Evolutionary conservation across 1,139 yeast species (phyloP).

Genomic region (Zhuliangozyma parablackwelliae): DNA sequence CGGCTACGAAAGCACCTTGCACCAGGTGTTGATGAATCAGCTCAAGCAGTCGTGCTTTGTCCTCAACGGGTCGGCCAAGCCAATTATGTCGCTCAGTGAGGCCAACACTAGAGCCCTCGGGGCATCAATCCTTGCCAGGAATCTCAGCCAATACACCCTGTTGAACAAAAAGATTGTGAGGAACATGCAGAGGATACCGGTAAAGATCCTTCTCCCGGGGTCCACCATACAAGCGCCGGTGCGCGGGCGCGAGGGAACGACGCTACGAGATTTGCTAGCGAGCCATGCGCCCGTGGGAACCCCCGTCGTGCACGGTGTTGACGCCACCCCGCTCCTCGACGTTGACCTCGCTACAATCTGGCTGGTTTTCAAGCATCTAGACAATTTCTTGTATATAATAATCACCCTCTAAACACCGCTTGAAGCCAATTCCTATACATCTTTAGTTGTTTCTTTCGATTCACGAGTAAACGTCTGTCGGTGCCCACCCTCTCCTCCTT

Average conservation of each 20-base stretch:
- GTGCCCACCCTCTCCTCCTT: conserved; percentile 74
- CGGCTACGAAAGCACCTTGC: conserved; percentile 29
- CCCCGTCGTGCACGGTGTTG: conserved; percentile 64
- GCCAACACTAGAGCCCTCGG: conserved; percentile 55
- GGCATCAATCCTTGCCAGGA: conserved; percentile 42
- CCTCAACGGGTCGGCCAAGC: conserved; percentile 67
- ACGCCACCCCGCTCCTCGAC: conserved; percentile 34
- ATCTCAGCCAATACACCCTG: conserved; percentile 19
- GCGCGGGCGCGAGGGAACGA: conserved; percentile 20
- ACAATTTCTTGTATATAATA: conserved; percentile 71
- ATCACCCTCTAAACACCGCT: conserved; percentile 59
- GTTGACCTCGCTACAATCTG: conserved; percentile 52
- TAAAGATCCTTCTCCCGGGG: conserved; percentile 54
- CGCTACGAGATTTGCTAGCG: conserved; percentile 41
- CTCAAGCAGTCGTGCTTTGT: conserved; percentile 77
- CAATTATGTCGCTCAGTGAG: conserved; percentile 69
- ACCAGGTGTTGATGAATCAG: conserved; percentile 64
- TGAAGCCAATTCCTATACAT: conserved; percentile 98
- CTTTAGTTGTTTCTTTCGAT: conserved; percentile 84
- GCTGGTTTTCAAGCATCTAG: conserved; percentile 54
- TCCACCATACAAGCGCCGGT: conserved; percentile 50
- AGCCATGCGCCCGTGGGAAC: conserved; percentile 27
- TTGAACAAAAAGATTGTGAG: conserved; percentile 34
- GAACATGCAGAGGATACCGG: conserved; percentile 45
- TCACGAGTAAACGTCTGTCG: conserved; percentile 85